These are phyloP conservation scores for Blastosporella zonata DNA, from an alignment of 1,284 basidiomycete genomes.

Conservation along the genomic window DNA sequence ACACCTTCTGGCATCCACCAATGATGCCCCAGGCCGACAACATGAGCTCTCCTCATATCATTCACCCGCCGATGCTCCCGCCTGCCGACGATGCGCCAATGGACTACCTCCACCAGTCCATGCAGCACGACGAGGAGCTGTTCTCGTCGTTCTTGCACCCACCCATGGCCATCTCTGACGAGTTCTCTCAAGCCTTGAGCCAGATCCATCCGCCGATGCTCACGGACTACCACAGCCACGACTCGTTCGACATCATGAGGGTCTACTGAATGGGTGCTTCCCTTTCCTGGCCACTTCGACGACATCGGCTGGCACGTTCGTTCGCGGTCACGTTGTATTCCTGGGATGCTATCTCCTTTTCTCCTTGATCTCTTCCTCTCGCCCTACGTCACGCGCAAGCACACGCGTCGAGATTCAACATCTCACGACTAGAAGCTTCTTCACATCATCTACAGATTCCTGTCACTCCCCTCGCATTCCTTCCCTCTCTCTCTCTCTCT, in stretches of 20 bases:
- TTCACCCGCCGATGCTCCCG: constrained; percentile 49
- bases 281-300: neutral
- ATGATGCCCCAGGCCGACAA: constrained; percentile 53
- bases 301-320: constrained; percentile 4
- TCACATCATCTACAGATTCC: neutral
- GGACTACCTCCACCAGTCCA: constrained; percentile 57
- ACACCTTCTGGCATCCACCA: constrained; percentile 71
- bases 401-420: constrained; percentile 11
- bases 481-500: neutral
- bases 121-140: constrained; percentile 32
- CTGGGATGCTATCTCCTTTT: neutral
- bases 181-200: constrained; percentile 6
- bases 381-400: neutral
- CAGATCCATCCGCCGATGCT: constrained; percentile 16
- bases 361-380: neutral
- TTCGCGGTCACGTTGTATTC: neutral
- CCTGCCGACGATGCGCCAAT: constrained; percentile 53
- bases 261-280: constrained; percentile 7
- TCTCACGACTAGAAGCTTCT: constrained; percentile 4
- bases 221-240: constrained; percentile 12
- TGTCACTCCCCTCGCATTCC: neutral
- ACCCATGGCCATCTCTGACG: constrained; percentile 27
- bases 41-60: constrained; percentile 42
- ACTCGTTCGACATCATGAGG: constrained; percentile 10
- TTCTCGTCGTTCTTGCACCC: constrained; percentile 39